A percentile compares a stretch with the other conserved stretches of the same genome.
Conservation (phyloP, 805 yeast species). For the Kodamaea fukazawae region DNA sequence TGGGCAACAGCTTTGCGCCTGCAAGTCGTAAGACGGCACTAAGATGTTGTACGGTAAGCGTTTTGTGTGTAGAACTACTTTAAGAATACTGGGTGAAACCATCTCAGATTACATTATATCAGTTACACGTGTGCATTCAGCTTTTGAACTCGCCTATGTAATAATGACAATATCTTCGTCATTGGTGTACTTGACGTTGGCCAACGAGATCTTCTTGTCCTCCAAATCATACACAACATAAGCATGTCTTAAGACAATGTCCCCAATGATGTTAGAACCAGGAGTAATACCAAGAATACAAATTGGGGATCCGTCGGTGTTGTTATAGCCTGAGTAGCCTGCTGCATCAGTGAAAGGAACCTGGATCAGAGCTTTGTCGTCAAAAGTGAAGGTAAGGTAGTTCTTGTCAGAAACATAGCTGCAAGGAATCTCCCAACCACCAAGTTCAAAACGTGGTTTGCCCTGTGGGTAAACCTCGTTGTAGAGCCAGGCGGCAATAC, state of each 20-base stretch:
- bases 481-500: conserved; percentile 6
- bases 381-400: conserved; percentile 13
- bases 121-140: too few species aligned
- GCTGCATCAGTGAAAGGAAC: conserved; percentile 16
- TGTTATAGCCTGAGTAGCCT: conserved; percentile 11
- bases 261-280: conserved; percentile 40
- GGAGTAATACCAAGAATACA: conserved; percentile 6
- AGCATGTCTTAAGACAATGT: conserved; percentile 49
- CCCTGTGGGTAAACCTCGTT: conserved; percentile 6
- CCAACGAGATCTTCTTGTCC: conserved; percentile 41
- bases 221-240: conserved; percentile 58
- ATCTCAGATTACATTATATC: too few species aligned
- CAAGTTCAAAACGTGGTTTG: conserved; percentile 1
- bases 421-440: conserved; percentile 17
- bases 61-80: too few species aligned
- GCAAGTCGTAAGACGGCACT: too few species aligned
- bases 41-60: too few species aligned
- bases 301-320: not conserved
- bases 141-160: not conserved
- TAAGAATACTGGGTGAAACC: too few species aligned
- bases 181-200: conserved; percentile 40
- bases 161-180: conserved; percentile 9
- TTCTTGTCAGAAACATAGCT: conserved; percentile 8
- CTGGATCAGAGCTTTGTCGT: conserved; percentile 6
- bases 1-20: too few species aligned